A percentile compares a stretch with the other conserved stretches of the same genome.
These are phyloP conservation scores for Globisporangium spiculum DNA, from an alignment of 352 stramenopile species.

Conservation along the genomic window DNA sequence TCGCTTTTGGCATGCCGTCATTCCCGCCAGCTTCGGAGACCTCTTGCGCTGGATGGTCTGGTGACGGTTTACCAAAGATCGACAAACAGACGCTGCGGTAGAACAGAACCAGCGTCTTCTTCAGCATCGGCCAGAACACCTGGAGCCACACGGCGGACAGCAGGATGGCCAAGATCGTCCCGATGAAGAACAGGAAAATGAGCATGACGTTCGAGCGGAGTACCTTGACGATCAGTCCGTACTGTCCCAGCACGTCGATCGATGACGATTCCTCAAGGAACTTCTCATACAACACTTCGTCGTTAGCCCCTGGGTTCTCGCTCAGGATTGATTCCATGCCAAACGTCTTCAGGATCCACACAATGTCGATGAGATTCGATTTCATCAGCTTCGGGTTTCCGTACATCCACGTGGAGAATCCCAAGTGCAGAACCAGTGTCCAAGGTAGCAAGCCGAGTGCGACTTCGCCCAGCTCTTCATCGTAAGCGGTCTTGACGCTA, in stretches of 20 bases:
- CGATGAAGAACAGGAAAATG: slow-evolving; percentile 61
- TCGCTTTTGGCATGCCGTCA: not conserved
- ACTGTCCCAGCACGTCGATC: slow-evolving; percentile 43
- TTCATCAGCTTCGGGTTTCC: slow-evolving; percentile 42
- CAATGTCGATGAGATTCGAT: not conserved
- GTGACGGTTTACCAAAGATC: not conserved
- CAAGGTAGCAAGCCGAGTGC: slow-evolving; percentile 59
- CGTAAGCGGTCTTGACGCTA: slow-evolving; percentile 76
- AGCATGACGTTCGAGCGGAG: slow-evolving; percentile 70
- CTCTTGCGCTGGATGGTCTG: not conserved
- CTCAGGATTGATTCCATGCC: not conserved
- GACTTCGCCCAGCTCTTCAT: slow-evolving; percentile 67
- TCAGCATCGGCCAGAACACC: slow-evolving; percentile 18
- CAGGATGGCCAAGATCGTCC: slow-evolving; percentile 45
- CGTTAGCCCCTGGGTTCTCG: not conserved
- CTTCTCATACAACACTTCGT: slow-evolving; percentile 15
- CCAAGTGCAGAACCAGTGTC: slow-evolving; percentile 67
- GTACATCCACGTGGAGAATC: slow-evolving; percentile 86
- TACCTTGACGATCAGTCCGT: slow-evolving; percentile 66
- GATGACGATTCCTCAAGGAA: slow-evolving; percentile 4
- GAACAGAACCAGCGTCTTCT: not conserved
- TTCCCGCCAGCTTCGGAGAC: not conserved
- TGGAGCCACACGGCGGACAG: slow-evolving; percentile 52
- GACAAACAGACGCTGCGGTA: slow-evolving; percentile 1
- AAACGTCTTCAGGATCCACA: not conserved